A percentile compares a stretch with the other conserved stretches of the same genome.
These are phyloP conservation scores for Suhomyces maxii DNA, from an alignment of 1,139 yeast genomes.

Conservation along the genomic window DNA sequence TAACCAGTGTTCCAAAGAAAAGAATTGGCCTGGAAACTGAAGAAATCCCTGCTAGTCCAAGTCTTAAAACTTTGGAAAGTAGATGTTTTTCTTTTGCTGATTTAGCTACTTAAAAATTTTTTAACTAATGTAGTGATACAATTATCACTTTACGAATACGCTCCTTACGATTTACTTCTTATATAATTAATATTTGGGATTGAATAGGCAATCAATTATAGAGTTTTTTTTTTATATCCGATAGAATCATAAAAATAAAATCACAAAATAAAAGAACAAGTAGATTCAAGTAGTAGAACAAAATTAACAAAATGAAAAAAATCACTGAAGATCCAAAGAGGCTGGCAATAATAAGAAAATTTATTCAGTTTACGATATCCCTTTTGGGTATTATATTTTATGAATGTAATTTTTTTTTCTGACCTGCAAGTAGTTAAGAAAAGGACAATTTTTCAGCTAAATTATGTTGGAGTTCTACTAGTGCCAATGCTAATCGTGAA, in stretches of 20 bases:
- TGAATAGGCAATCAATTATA: not conserved
- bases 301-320: too few species aligned
- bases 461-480: too few species aligned
- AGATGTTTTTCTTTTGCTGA: constrained; percentile 27
- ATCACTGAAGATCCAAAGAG: too few species aligned
- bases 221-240: not conserved
- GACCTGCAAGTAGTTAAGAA: too few species aligned
- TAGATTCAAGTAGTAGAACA: not conserved
- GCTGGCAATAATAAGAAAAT: too few species aligned
- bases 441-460: too few species aligned
- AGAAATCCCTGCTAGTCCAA: constrained; percentile 23
- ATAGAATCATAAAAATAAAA: not conserved
- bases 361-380: too few species aligned
- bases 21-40: constrained; percentile 7
- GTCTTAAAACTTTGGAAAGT: constrained; percentile 26
- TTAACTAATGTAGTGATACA: not conserved
- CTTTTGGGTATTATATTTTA: too few species aligned
- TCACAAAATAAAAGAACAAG: not conserved
- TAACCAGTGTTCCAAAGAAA: constrained; percentile 12
- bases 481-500: too few species aligned
- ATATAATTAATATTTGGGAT: constrained; percentile 1
- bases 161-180: constrained; percentile 8
- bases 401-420: too few species aligned
- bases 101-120: constrained; percentile 3
- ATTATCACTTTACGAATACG: not conserved